Conservation (phyloP, 139 green algal genomes). For the Coelastrella sp. region DNA sequence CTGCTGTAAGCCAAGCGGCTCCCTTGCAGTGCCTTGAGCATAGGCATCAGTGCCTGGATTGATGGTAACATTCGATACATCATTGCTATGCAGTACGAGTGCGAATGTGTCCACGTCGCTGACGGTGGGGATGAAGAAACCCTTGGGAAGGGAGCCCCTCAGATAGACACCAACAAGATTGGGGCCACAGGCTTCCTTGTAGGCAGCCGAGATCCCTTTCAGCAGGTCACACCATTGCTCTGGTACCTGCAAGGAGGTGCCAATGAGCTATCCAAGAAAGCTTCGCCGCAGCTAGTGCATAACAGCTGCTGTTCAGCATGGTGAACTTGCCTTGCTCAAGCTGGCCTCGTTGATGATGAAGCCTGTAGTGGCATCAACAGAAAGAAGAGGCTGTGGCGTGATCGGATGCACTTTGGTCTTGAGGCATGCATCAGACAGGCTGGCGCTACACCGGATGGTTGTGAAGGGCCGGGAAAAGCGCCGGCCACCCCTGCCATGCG, state of each 20-base stretch:
- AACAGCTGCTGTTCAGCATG: not conserved
- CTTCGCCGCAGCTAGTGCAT: not conserved
- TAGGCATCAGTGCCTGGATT: too few relatives aligned
- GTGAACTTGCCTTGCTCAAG: not conserved
- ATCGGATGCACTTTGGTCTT: not conserved
- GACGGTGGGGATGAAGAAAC: conserved; percentile 20
- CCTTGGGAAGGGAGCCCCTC: conserved; percentile 29
- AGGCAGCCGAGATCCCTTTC: not conserved
- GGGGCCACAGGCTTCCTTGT: not conserved
- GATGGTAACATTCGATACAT: not conserved
- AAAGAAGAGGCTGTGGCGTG: not conserved
- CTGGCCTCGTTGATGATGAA: not conserved
- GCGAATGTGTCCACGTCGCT: conserved; percentile 41
- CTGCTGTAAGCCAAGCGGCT: not conserved
- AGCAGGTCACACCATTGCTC: not conserved
- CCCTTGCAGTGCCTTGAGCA: too few relatives aligned
- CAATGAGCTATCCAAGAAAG: conserved; percentile 7
- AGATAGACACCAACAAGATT: conserved; percentile 37
- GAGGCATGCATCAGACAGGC: too few relatives aligned
- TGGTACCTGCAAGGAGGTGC: not conserved
- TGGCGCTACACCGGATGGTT: too few relatives aligned
- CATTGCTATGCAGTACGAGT: conserved; percentile 15
- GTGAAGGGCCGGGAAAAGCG: too few relatives aligned
- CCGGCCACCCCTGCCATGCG: too few relatives aligned
- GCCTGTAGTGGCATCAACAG: not conserved